These are phyloP conservation scores for Vachellia pachyceras DNA, from an alignment of 306 rosid genomes.

Conservation along the genomic window DNA sequence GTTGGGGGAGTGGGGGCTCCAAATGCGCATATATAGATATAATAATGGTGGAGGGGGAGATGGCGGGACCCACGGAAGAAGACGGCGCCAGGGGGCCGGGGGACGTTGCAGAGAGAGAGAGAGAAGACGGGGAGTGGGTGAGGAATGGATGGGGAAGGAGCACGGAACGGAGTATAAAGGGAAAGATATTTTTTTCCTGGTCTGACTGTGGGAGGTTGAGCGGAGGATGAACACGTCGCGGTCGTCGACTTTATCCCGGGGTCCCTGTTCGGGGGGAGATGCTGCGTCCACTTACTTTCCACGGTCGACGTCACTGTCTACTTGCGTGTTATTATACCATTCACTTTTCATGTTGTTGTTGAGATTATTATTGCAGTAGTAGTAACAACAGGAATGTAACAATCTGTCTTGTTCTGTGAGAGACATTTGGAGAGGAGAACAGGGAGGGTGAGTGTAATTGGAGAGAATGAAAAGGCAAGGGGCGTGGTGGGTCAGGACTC, in stretches of 20 bases:
- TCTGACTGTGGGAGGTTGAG: slow-evolving; percentile 28
- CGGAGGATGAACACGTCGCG: slow-evolving; percentile 44
- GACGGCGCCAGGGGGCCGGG: slow-evolving; percentile 15
- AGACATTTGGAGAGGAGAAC: no score
- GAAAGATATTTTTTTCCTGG: slow-evolving; percentile 16
- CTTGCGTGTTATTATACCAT: slow-evolving; percentile 33
- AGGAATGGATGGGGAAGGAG: not conserved
- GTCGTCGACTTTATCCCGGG: slow-evolving; percentile 34
- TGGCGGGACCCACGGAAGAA: slow-evolving; percentile 44
- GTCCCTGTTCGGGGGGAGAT: slow-evolving; percentile 51
- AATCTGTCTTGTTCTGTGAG: no score
- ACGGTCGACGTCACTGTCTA: slow-evolving; percentile 57
- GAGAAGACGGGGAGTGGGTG: not conserved
- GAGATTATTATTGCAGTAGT: no score
- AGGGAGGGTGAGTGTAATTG: not conserved
- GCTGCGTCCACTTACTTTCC: slow-evolving; percentile 74
- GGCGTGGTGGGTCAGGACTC: no score
- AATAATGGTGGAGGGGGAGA: slow-evolving; percentile 29
- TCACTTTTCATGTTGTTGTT: not conserved
- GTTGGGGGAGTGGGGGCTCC: slow-evolving; percentile 18
- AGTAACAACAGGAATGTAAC: no score
- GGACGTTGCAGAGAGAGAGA: not conserved
- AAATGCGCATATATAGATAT: slow-evolving; percentile 32
- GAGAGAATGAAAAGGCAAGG: no score
- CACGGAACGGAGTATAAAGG: not conserved